Base-by-base conservation (phyloP, 805 yeast species). In the Metschnikowia bowlesiae region DNA sequence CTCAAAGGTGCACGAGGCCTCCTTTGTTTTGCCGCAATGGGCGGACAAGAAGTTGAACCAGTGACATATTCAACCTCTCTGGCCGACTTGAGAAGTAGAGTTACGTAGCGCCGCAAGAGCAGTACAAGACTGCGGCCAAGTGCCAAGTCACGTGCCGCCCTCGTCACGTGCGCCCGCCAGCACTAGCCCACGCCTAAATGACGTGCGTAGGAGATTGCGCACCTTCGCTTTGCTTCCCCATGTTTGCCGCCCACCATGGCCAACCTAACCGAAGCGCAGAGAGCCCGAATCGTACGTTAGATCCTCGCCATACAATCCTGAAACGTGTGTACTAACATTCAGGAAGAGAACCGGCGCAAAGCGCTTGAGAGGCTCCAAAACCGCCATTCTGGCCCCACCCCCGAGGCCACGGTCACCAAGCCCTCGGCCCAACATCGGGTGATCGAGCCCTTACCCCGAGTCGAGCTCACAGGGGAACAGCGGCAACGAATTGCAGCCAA, bases 11-110 rank as follows among this genome's bases (percentile, higher is more conserved):
- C 99, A 92, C 71, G 79, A 76, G 65, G 96, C 97, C 44, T 81
- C 96, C 16, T 92, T 90, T 63, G 87, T 90, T 52, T 78, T 94
- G 67, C 99, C 98, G 60, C 90, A 83, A 57, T 92, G 92, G 84
- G 98, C 96, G 53, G 76, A 81, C 60, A 63, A 70, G 65, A 61
- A 54, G 39, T 72, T 74, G 62, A 72, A 73, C 69, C 59, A 53
- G 51, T 39, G 42, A 28, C 11, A 14, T 5, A n/a, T 4, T 3
- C 32, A 22, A 22, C 22, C 22, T 22, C 22, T 22, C 5, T 22
- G 22, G 22, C 22, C 5, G 22, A 22, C 22, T 22, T 22, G 22
- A 22, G 22, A 3, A 22, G 32, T 30, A 8, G 10, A 2, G 10
- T 6, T 7, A 30, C 32, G 32, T 30, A 30, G 32, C 7, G 32